Evolutionary conservation across 202 grass and related monocot species (phyloP).

Genomic region (Zoysia matrella): DNA sequence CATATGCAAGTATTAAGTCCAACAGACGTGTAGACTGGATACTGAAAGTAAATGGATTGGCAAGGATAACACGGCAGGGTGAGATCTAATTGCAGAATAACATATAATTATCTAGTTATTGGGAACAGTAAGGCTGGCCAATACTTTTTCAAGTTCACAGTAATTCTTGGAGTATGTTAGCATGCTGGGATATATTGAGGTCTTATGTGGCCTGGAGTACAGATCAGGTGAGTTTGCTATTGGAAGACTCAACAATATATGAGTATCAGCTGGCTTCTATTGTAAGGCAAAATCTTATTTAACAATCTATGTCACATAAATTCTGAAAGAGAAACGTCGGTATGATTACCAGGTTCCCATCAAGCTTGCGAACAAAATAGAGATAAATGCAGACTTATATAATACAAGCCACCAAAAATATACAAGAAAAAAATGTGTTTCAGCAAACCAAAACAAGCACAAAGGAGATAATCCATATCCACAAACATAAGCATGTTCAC

Average conservation of each 20-base stretch:
- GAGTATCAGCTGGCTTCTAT: neutral
- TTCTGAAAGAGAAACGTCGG: neutral
- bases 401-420: slow-evolving; percentile 18
- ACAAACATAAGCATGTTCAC: slow-evolving; percentile 60
- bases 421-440: neutral
- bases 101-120: too few species aligned
- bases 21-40: neutral
- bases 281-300: neutral
- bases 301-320: neutral
- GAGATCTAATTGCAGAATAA: slow-evolving; percentile 22
- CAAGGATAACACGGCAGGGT: neutral
- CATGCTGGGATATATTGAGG: neutral
- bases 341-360: neutral
- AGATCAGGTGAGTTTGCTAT: neutral
- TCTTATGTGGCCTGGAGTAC: neutral
- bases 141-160: too few species aligned
- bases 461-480: slow-evolving; percentile 17
- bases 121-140: too few species aligned
- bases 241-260: neutral
- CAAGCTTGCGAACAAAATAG: slow-evolving; percentile 23
- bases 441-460: neutral
- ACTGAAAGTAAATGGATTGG: slow-evolving; percentile 3
- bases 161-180: too few species aligned
- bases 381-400: slow-evolving; percentile 16
- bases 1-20: slow-evolving; percentile 36